Evolutionary conservation across 2,329 filamentous ascomycete species (phyloP), one percentile per base, ranked within the genome.

Genomic region (Cladobotryum mycophilum): DNA sequence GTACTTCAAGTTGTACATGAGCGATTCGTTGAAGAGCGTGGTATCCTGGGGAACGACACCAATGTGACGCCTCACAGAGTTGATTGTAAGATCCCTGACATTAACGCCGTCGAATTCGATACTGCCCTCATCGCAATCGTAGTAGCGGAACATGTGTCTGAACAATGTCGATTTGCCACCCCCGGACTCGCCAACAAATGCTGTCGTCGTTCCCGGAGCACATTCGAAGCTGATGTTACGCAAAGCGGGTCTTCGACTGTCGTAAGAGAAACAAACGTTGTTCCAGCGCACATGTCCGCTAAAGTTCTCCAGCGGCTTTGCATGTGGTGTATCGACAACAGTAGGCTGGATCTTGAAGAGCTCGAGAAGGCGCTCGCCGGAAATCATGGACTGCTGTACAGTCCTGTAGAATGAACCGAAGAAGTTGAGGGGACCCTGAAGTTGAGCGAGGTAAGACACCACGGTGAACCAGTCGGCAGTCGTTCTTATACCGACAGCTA

Each of bases 101-200:
- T 96, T 83, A 53, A 84, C 80, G 7, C 86, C 89, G 64, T 97
- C 93, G 49, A 99, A 76, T 62, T 86, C 81, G 51, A 97, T 95
- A 61, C 76, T 82, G 35, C 93, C 93, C 47, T 82, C 79, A 47
- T 84, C 77, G 49, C 85, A 82, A 64, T 96, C 95, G 74, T 97
- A 99, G 70, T 96, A 99, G 15, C 93, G 87, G 76, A 96, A 97
- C 66, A 99, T 84, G 45, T 97, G 80, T 46, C 93, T 86, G 75
- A 99, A 96, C 22, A 99, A 81, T 0, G 93, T 99, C 2, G 92
- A 97, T 69, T 99, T 99, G 58, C 93, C 93, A 53, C 93, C 93
- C 42, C 93, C 93, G 33, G 92, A 97, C 67, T 97, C 92, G 56
- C 93, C 93, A 15, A 99, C 93, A 56, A 99, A 85, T 1, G 93